phyloP scores from a whole-genome alignment of 495 filamentous ascomycete species.

The Penicillium canariense region DNA sequence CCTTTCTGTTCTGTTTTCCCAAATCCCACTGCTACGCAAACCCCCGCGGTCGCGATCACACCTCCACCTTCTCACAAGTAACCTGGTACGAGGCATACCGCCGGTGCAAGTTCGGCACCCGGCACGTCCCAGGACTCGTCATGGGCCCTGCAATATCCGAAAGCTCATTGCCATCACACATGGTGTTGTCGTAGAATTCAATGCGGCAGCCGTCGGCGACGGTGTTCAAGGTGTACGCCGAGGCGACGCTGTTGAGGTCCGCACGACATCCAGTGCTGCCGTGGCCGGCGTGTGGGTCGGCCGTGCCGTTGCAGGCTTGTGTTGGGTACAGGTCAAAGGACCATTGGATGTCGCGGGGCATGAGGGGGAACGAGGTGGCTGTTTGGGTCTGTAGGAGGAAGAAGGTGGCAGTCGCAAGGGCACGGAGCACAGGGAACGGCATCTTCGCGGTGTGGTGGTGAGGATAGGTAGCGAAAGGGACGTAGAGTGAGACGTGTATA shows the following conservation, averaged over 20 bases:
- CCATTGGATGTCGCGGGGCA: slow-evolving; percentile 21
- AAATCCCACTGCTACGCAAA: neutral
- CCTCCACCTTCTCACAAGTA: slow-evolving; percentile 17
- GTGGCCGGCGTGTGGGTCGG: slow-evolving; percentile 18
- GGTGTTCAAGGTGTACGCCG: slow-evolving; percentile 21
- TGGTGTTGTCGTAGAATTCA: slow-evolving; percentile 31
- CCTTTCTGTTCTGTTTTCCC: neutral
- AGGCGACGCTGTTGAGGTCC: slow-evolving; percentile 21
- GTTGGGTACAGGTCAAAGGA: slow-evolving; percentile 26
- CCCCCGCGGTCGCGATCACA: neutral
- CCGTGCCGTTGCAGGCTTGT: slow-evolving; percentile 15
- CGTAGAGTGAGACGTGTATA: neutral
- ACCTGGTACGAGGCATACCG: slow-evolving; percentile 29
- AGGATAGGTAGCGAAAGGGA: neutral
- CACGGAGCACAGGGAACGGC: neutral
- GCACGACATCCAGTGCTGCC: slow-evolving; percentile 32
- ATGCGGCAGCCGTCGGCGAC: slow-evolving; percentile 22
- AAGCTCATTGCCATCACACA: slow-evolving; percentile 24
- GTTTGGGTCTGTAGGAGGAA: slow-evolving; percentile 15
- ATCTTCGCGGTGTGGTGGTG: neutral
- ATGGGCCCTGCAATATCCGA: slow-evolving; percentile 17
- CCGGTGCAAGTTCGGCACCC: slow-evolving; percentile 5
- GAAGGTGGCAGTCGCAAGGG: neutral
- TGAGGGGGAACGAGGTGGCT: slow-evolving; percentile 22
- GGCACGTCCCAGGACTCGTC: slow-evolving; percentile 13